Conservation (phyloP, 306 rosid genomes). For the Mimosa pudica region DNA sequence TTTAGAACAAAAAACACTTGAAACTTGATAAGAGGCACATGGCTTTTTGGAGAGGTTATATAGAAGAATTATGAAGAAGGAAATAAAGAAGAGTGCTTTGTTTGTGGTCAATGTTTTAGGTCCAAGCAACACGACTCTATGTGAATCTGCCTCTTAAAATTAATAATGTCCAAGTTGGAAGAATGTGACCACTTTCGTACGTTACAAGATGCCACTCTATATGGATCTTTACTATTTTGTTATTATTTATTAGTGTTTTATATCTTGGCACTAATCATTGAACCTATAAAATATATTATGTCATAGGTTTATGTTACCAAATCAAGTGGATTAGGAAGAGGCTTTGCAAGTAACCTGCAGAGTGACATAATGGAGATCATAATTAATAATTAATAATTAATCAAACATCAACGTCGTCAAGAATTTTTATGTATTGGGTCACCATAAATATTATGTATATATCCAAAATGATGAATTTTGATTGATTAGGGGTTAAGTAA, state of each 20-base stretch:
- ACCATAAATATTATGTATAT: conserved; percentile 10
- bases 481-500: conserved; percentile 35
- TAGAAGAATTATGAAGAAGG: conserved; percentile 22
- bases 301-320: background rate
- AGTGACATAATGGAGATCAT: conserved; percentile 25
- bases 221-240: background rate
- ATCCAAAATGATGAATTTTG: conserved; percentile 7
- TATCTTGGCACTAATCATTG: conserved; percentile 28
- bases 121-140: conserved; percentile 21
- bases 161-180: conserved; percentile 45
- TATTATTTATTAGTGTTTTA: background rate
- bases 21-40: background rate
- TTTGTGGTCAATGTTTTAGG: conserved; percentile 41
- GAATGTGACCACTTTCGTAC: conserved; percentile 46
- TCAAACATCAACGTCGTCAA: conserved; percentile 30
- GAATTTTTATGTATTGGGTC: conserved; percentile 38
- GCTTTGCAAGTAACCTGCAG: conserved; percentile 30
- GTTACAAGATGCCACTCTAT: conserved; percentile 36
- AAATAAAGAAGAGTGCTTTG: background rate
- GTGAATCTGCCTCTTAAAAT: conserved; percentile 7
- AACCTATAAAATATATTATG: background rate
- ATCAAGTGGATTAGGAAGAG: background rate
- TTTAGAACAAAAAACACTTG: background rate
- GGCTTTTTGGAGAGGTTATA: conserved; percentile 26
- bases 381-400: background rate